phyloP scores from a whole-genome alignment of 176 grass and related monocot genomes.

The Guadua angustifolia region DNA sequence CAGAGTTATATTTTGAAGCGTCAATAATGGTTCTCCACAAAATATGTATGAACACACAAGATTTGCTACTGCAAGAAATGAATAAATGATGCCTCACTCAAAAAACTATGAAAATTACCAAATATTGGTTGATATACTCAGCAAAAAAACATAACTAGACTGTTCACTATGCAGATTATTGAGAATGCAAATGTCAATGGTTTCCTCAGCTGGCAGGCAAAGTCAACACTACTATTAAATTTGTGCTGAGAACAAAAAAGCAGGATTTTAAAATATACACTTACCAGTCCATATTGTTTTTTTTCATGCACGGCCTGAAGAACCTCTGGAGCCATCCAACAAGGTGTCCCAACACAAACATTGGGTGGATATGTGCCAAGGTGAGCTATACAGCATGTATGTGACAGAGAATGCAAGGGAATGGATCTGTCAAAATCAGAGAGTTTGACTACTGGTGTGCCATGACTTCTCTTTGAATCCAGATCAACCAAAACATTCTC shows the following conservation, averaged over 20 bases:
- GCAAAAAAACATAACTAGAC: constrained; percentile 6
- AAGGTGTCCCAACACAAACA: constrained; percentile 90
- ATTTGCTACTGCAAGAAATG: constrained; percentile 12
- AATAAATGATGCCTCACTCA: not conserved
- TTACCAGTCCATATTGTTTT: constrained; percentile 88
- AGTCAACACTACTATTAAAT: not conserved
- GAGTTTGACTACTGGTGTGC: constrained; percentile 72
- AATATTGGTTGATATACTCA: not conserved
- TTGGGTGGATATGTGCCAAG: constrained; percentile 77
- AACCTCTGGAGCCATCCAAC: constrained; percentile 97
- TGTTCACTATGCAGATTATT: not conserved
- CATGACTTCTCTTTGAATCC: constrained; percentile 48
- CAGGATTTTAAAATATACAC: constrained; percentile 8
- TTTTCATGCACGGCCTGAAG: constrained; percentile 72
- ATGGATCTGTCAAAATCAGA: constrained; percentile 88
- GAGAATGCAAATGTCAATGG: not conserved
- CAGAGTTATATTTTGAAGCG: not conserved
- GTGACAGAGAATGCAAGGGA: constrained; percentile 67
- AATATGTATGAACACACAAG: not conserved
- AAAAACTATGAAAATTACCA: not conserved
- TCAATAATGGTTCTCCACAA: not conserved
- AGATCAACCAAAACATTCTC: constrained; percentile 90
- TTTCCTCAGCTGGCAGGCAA: constrained; percentile 8
- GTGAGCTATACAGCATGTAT: constrained; percentile 96
- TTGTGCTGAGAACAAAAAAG: not conserved